These are phyloP conservation scores for Solanum paucissectum DNA, from an alignment of 257 asterid species.

Conservation along the genomic window DNA sequence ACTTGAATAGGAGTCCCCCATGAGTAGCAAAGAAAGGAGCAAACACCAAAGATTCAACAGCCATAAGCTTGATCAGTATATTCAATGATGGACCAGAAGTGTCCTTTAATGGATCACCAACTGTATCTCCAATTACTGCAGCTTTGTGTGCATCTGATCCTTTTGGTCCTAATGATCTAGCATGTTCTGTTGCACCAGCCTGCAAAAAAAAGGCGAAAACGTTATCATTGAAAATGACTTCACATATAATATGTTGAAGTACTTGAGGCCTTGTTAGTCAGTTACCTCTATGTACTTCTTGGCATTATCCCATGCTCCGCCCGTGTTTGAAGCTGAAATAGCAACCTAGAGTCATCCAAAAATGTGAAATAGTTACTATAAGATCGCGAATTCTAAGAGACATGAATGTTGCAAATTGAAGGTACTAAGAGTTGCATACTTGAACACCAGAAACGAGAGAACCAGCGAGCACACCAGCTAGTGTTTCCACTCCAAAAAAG, in stretches of 20 bases:
- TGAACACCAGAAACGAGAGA: conserved; percentile 49
- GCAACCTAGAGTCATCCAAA: conserved; percentile 29
- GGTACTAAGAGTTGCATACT: conserved; percentile 4
- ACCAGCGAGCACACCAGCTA: conserved; percentile 47
- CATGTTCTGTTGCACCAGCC: conserved; percentile 63
- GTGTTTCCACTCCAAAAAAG: conserved; percentile 44
- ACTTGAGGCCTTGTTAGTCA: not conserved
- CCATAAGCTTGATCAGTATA: conserved; percentile 71
- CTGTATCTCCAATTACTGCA: conserved; percentile 70
- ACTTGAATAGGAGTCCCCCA: conserved; percentile 47
- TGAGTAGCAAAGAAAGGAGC: conserved; percentile 69
- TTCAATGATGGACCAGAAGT: conserved; percentile 63
- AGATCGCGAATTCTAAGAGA: not conserved
- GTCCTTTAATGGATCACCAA: conserved; percentile 58
- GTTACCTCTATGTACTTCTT: conserved; percentile 63
- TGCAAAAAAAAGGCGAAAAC: not conserved
- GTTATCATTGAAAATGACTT: not conserved
- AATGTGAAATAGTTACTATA: not conserved
- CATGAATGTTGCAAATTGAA: not conserved
- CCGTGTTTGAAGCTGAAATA: conserved; percentile 62
- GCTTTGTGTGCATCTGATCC: conserved; percentile 76
- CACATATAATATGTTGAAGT: not conserved
- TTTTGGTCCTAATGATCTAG: conserved; percentile 50
- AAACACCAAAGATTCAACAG: conserved; percentile 61
- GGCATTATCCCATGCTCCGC: conserved; percentile 70